Base-by-base conservation (phyloP, 2,329 filamentous ascomycete species). In the Aspergillus quadrilineatus region DNA sequence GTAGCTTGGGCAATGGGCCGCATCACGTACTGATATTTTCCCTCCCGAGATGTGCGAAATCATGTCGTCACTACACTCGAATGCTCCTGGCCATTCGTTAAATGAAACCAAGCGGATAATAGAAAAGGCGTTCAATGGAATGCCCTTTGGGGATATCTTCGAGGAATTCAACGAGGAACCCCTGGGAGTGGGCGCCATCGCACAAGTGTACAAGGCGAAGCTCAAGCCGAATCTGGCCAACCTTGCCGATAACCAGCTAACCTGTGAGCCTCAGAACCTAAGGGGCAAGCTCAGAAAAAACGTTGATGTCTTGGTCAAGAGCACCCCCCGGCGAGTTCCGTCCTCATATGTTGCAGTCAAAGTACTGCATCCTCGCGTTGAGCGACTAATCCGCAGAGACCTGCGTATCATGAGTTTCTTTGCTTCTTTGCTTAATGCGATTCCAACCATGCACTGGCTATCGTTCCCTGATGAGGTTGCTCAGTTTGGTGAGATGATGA, bases 401-500 rank as follows among this genome's bases (percentile, higher is more conserved):
- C 77, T 99, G 54, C 85, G 86, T 36, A 99, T 99, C 67, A 99
- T 99, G 94, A 82, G 79, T 7, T 91, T 96, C 76, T 97, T 99
- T 68, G 94, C 94, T 14, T 82, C 85, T 0, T 68, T 89, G 5
- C 86, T 99, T 64, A 96, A 97, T 73, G 77, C 83, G 1, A 88
- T 99, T 32, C 94, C 94, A 0, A 96, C 92, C 0, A 94, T 99
- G 69, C 91, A 97, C 74, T 99, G 94, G 94, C 81, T 99, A 5
- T 97, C 93, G 0, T 85, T 99, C 7, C 94, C 94, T 0, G 93
- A 97, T 64, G 94, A 99, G 72, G 94, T 97, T 3, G 77, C 82
- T 12, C 92, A 97, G 68, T 99, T 99, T 69, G 93, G 92, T 26
- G 89, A 95, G 70, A 99, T 99, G 94, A 99, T 99, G 94, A 88